A percentile compares a stretch with the other conserved stretches of the same genome.
These are phyloP conservation scores for Coniferiporia weirii DNA, from an alignment of 1,284 basidiomycete genomes.

Conservation along the genomic window DNA sequence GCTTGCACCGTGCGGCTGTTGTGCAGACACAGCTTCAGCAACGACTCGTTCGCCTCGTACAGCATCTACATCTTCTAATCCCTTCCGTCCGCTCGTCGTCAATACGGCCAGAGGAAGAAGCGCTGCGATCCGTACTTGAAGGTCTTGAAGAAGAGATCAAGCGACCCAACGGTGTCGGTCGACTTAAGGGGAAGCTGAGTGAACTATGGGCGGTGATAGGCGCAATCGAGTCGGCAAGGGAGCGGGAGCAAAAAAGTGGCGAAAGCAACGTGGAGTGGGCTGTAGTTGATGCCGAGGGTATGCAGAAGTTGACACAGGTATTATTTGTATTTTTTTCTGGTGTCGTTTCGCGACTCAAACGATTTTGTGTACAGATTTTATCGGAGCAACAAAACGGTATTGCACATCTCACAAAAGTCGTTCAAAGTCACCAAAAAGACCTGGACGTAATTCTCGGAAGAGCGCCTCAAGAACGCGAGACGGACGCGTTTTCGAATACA, in stretches of 20 bases:
- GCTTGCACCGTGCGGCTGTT: constrained; percentile 60
- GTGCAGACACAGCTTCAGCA: constrained; percentile 72
- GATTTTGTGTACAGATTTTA: constrained; percentile 49
- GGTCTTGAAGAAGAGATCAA: constrained; percentile 72
- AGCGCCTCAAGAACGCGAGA: constrained; percentile 32
- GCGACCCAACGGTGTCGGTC: constrained; percentile 47
- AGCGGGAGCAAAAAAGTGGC: constrained; percentile 41
- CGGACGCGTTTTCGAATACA: constrained; percentile 16
- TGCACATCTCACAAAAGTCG: constrained; percentile 70
- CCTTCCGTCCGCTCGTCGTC: constrained; percentile 73
- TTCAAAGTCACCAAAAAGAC: constrained; percentile 66
- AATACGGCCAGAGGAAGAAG: constrained; percentile 80
- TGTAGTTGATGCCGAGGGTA: constrained; percentile 78
- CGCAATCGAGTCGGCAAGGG: constrained; percentile 62
- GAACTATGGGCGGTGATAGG: constrained; percentile 85
- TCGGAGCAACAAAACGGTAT: constrained; percentile 77
- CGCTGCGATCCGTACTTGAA: constrained; percentile 62
- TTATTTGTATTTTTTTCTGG: constrained; percentile 21
- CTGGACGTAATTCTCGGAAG: constrained; percentile 64
- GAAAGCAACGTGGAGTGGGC: constrained; percentile 62
- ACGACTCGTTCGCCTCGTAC: constrained; percentile 67
- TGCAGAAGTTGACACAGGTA: constrained; percentile 74
- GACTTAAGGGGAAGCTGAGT: constrained; percentile 70
- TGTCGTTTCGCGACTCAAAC: not conserved
- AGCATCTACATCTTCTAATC: constrained; percentile 76